phyloP scores from a whole-genome alignment of 2,329 filamentous ascomycete genomes.

The Alternaria burnsii region DNA sequence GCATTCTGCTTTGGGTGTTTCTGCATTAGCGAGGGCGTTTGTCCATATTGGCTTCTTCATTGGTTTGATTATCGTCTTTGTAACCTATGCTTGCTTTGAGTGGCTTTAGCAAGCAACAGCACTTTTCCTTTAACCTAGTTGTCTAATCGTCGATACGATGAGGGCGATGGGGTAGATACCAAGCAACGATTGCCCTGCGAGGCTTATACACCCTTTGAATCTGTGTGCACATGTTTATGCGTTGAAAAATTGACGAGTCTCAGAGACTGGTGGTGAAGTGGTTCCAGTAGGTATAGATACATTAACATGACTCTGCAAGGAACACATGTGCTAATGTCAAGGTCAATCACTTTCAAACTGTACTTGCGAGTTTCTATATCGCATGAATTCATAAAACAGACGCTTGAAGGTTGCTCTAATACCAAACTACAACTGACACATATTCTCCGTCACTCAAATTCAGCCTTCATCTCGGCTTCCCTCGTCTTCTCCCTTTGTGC shows the following conservation, averaged over 20 bases:
- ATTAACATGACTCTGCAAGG: not conserved
- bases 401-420: no score
- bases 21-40: slow-evolving; percentile 47
- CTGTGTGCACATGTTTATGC: not conserved
- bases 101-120: not conserved
- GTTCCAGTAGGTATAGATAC: not conserved
- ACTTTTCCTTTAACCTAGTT: not conserved
- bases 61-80: not conserved
- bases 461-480: not conserved
- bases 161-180: not conserved
- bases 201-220: slow-evolving; percentile 3
- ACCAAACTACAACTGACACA: no score
- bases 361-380: no score
- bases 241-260: no score
- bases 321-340: no score
- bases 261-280: no score
- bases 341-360: no score
- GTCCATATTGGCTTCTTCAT: not conserved
- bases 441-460: not conserved
- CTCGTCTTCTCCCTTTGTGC: not conserved
- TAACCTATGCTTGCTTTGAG: not conserved
- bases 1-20: slow-evolving; percentile 24
- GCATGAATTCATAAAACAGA: no score
- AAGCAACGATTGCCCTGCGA: slow-evolving; percentile 14
- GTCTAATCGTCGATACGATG: slow-evolving; percentile 2